phyloP scores from a whole-genome alignment of 768 basidiomycete genomes.

The Strobilomyces echinocephalus region DNA sequence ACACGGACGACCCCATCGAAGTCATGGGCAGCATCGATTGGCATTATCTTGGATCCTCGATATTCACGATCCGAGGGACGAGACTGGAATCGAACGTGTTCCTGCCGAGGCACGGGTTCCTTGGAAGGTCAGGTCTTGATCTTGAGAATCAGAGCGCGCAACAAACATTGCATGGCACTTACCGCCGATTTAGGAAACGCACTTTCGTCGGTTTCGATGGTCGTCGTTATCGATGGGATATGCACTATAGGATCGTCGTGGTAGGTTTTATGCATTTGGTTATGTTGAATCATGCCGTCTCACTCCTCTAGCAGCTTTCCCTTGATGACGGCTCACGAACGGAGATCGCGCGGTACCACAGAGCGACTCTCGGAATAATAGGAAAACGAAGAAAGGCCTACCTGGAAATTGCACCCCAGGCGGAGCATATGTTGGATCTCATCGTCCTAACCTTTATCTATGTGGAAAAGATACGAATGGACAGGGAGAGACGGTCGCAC shows the following conservation, averaged over 20 bases:
- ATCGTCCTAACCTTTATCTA: slow-evolving; percentile 29
- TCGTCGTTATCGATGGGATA: slow-evolving; percentile 30
- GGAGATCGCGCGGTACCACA: slow-evolving; percentile 19
- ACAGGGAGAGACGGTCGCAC: slow-evolving; percentile 13
- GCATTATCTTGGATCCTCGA: slow-evolving; percentile 26
- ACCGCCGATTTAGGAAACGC: slow-evolving; percentile 12
- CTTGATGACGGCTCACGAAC: slow-evolving; percentile 11
- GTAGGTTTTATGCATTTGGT: slow-evolving; percentile 1
- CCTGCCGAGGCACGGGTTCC: slow-evolving; percentile 17
- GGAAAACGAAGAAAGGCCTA: slow-evolving; percentile 15
- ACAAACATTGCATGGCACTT: too few species aligned
- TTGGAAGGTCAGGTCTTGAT: too few species aligned
- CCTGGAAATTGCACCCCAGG: slow-evolving; percentile 21
- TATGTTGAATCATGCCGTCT: neutral
- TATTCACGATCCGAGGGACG: slow-evolving; percentile 26
- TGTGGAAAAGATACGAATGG: slow-evolving; percentile 27
- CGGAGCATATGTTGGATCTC: slow-evolving; percentile 22
- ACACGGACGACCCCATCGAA: slow-evolving; percentile 18
- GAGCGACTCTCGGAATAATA: slow-evolving; percentile 23
- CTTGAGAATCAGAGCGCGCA: neutral
- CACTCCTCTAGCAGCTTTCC: slow-evolving; percentile 11
- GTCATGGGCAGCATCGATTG: slow-evolving; percentile 32
- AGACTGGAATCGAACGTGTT: slow-evolving; percentile 25
- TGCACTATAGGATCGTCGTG: slow-evolving; percentile 9
- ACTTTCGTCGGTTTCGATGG: slow-evolving; percentile 32